Base-by-base conservation (phyloP, 2,329 filamentous ascomycete species). In the Neoarthrinium moseri region DNA sequence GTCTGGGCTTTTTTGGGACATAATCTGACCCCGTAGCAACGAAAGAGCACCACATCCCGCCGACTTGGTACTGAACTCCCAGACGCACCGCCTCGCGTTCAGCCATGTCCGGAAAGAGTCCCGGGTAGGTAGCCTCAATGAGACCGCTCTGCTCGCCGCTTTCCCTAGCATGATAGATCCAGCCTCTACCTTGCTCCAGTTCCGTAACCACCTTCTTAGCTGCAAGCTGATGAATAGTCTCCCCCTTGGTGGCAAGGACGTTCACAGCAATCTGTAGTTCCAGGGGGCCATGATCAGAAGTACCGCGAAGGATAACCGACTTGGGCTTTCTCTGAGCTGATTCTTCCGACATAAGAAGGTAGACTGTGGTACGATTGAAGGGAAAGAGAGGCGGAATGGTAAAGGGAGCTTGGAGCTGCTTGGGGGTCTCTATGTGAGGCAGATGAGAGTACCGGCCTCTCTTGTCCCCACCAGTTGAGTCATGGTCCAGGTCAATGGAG, bases 1-100 rank as follows among this genome's bases (percentile, higher is more conserved):
- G n/a, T n/a, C n/a, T n/a, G n/a, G n/a, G n/a, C n/a, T n/a, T n/a
- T n/a, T n/a, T n/a, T n/a, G n/a, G n/a, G n/a, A n/a, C n/a, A n/a
- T n/a, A n/a, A n/a, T 70, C 63, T 7, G 72, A 67, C 50, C 84
- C 72, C 2, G 87, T 72, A 2, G 87, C 87, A 3, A 90, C 80
- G 51, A 90, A 91, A 0, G 84, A 87, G 56, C 81, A 87, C 77
- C 81, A 87, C 57, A 84, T 86, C 1, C 84, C 80, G 3, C 75
- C 79, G 7, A 90, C 77, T 55, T 88, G 84, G 56, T 81, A 88
- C 46, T 74, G 70, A 11, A 83, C 73, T 0, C 86, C 86, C 0
- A 90, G 69, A 0, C 78, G 69, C 1, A 89, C 82, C 7, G 77
- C 84, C 57, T 90, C 86, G 2, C 76, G 74, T 59, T 86, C 76